Conservation (phyloP, 306 rosid species). For the Phaseolus lunatus region DNA sequence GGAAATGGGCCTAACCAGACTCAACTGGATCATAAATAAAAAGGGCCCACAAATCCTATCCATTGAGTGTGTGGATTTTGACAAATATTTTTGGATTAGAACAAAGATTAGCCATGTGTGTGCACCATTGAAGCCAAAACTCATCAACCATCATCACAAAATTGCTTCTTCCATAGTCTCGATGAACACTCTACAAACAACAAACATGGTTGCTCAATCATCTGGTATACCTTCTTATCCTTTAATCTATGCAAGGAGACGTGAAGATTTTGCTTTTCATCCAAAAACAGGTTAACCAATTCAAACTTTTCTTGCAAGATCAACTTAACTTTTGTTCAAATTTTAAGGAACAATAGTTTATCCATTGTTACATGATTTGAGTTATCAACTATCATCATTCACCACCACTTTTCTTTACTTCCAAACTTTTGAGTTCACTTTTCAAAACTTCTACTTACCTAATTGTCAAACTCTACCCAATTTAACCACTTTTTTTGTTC, state of each 20-base stretch:
- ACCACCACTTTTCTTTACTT: slow-evolving; percentile 23
- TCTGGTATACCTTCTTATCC: slow-evolving; percentile 60
- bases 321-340: slow-evolving; percentile 28
- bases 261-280: slow-evolving; percentile 45
- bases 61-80: slow-evolving; percentile 13
- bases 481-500: not conserved
- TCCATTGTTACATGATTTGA: slow-evolving; percentile 13
- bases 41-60: slow-evolving; percentile 57
- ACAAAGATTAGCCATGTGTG: slow-evolving; percentile 1
- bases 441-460: slow-evolving; percentile 31
- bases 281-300: too few relatives aligned
- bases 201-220: slow-evolving; percentile 25
- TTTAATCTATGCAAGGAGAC: slow-evolving; percentile 38
- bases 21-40: slow-evolving; percentile 48
- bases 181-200: slow-evolving; percentile 26
- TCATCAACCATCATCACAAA: not conserved
- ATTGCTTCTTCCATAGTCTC: not conserved
- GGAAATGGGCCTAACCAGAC: slow-evolving; percentile 27
- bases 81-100: slow-evolving; percentile 37
- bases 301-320: slow-evolving; percentile 18
- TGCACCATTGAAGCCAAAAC: slow-evolving; percentile 36
- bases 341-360: slow-evolving; percentile 12
- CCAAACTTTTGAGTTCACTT: slow-evolving; percentile 25
- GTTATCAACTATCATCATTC: not conserved
- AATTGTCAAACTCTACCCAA: too few relatives aligned